Base-by-base conservation (phyloP, 2,329 filamentous ascomycete species). In the Hymenoscyphus occultus region DNA sequence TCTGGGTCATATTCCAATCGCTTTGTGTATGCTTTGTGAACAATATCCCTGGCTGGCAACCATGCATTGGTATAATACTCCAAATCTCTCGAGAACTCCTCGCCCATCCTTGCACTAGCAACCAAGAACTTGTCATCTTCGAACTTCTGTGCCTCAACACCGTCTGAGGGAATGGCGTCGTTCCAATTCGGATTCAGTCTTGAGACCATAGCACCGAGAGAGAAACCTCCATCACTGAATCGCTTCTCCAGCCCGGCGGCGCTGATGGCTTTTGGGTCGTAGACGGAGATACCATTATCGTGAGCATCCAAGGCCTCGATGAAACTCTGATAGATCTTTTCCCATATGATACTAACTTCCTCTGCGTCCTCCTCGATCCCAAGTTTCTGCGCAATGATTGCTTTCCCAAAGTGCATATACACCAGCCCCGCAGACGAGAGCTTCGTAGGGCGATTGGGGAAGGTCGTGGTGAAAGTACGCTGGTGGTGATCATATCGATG, bases 401-500 rank as follows among this genome's bases (percentile, higher is more conserved):
- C 85, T 72, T 87, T 89, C 71, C 95, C 95, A 77, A 96, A 98
- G 82, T 98, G 94, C 84, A 97, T 86, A 82, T 95, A 99, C 40
- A 99, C 92, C 28, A 99, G 85, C 1, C 95, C 95, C 0, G 95
- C 95, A 67, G 92, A 96, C 64, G 91, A 96, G 65, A 99, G 90
- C 83, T 96, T 97, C 69, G 95, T 99, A 62, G 80, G 77, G 74
- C 90, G 90, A 67, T 86, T 86, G 22, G 94, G 93, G 80, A 99
- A 99, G 58, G 89, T 92, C 64, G 90, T 90, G 66, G 80, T 79
- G 82, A 99, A 99, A 75, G 88, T 89, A 70, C 94, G 92, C 83
- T 99, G 95, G 84, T 99, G 95, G 81, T 99, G 95, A 80, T 99
- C 95, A 83, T 91, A 99, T 73, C 94, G 90, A 79, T 92, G 87